Base-by-base conservation (phyloP, 768 basidiomycete species). In the Hypholoma fasciculare region DNA sequence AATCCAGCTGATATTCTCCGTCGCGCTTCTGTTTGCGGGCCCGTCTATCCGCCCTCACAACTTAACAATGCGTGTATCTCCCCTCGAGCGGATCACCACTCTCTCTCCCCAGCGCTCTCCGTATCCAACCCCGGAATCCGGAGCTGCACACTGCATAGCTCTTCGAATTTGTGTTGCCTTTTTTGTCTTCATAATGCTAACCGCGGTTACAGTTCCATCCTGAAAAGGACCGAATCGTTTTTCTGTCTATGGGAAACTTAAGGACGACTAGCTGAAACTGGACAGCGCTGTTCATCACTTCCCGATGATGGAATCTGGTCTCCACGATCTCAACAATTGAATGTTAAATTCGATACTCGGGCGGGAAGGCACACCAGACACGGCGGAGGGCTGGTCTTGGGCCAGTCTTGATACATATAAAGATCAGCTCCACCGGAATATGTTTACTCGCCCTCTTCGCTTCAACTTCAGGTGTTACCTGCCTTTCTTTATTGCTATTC, bases 391-490 rank as follows among this genome's bases (percentile, higher is more conserved):
- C 30, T 34, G 9, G 30, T 34, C 30, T 34, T 34, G 30, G 30
- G 30, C 30, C 6, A 34, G 30, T 34, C 9, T 34, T 34, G 17
- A 42, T 42, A 14, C 17, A 42, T 42, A 42, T 42, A 42, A 42
- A 42, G 40, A 34, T 34, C 9, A 34, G 30, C 30, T 34, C 30
- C 30, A 34, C 40, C 40, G 13, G 38, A 7, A 12, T 42, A 8
- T 42, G 40, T 17, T 42, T 42, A 17, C 23, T 19, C 30, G 52
- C 27, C 16, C 26, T 26, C 20, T 54, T 40, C 43, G 27, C 30
- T 58, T 46, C 37, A 23, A 37, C 27, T 52, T 26, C 49, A 54
- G 49, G 54, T 56, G 46, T 49, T 44, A 20, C 47, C 54, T 49
- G 27, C 36, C 26, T 40, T 38, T 47, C 19, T 38, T 46, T 17